These are phyloP conservation scores for Marsdenia floribunda DNA, from an alignment of 257 asterid genomes.

Conservation along the genomic window DNA sequence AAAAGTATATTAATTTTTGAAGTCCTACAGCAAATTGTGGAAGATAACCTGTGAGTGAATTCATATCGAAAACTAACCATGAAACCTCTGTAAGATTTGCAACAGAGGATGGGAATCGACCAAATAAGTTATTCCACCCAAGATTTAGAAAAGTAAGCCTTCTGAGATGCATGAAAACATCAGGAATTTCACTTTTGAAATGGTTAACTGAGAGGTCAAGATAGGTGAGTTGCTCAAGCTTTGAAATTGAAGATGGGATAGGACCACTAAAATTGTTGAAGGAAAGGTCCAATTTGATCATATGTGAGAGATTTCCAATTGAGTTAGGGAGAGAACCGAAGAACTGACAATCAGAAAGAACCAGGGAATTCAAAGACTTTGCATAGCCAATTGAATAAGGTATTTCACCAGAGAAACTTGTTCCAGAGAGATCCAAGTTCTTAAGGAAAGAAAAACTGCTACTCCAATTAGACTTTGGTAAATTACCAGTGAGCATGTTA, in stretches of 20 bases:
- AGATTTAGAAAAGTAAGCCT: conserved; percentile 2
- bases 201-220: not conserved
- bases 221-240: not conserved
- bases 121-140: not conserved
- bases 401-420: not conserved
- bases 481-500: not conserved
- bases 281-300: not conserved
- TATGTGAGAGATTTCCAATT: not conserved
- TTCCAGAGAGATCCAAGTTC: not conserved
- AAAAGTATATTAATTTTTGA: not conserved
- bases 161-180: not conserved
- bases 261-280: not conserved
- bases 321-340: not conserved
- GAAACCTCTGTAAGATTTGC: not conserved
- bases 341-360: not conserved
- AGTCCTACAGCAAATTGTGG: not conserved
- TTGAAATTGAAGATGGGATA: not conserved
- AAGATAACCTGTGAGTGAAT: not conserved
- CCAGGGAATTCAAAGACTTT: not conserved
- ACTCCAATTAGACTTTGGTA: not conserved
- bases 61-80: not conserved
- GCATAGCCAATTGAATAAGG: conserved; percentile 1
- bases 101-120: not conserved
- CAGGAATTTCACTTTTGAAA: conserved; percentile 4
- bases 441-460: not conserved